Evolutionary conservation across 345 rosid genomes (phyloP).

Genomic region (Aurinia saxatilis): DNA sequence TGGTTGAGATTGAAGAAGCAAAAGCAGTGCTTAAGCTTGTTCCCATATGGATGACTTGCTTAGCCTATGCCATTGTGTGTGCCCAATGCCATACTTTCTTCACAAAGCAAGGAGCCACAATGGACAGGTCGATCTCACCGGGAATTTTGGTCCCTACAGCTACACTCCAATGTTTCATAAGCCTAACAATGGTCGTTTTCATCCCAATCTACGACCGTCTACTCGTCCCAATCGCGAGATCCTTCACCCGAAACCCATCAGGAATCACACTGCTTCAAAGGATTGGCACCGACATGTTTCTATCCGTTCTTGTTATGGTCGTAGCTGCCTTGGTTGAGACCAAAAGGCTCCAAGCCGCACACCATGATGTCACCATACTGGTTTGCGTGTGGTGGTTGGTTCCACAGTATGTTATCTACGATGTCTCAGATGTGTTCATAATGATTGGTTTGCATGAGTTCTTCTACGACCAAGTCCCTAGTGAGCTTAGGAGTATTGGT

Average conservation of each 20-base stretch:
- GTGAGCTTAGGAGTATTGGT: slow-evolving; percentile 27
- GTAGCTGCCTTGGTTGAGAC: slow-evolving; percentile 36
- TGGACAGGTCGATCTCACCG: slow-evolving; percentile 40
- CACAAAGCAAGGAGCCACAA: slow-evolving; percentile 52
- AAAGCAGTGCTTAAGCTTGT: slow-evolving; percentile 36
- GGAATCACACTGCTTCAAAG: slow-evolving; percentile 38
- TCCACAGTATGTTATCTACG: slow-evolving; percentile 30
- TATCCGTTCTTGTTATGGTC: slow-evolving; percentile 26
- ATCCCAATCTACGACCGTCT: slow-evolving; percentile 48
- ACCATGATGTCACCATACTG: slow-evolving; percentile 16
- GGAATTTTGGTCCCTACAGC: slow-evolving; percentile 44
- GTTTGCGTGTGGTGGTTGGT: slow-evolving; percentile 28
- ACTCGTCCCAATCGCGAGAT: slow-evolving; percentile 40
- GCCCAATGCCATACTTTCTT: slow-evolving; percentile 57
- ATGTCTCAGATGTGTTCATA: slow-evolving; percentile 24
- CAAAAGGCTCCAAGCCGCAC: slow-evolving; percentile 27
- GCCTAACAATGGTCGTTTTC: slow-evolving; percentile 34
- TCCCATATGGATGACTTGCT: slow-evolving; percentile 46
- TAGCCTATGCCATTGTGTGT: slow-evolving; percentile 40
- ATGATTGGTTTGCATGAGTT: slow-evolving; percentile 35
- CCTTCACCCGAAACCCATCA: slow-evolving; percentile 22
- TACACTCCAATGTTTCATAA: slow-evolving; percentile 46
- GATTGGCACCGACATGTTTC: slow-evolving; percentile 30
- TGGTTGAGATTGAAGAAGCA: slow-evolving; percentile 44
- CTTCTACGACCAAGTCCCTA: slow-evolving; percentile 28